Percentiles rank a stretch among this genome's conserved stretches.
These are phyloP conservation scores for Picochlorum costavermella DNA, from an alignment of 139 green algal genomes.

Conservation along the genomic window DNA sequence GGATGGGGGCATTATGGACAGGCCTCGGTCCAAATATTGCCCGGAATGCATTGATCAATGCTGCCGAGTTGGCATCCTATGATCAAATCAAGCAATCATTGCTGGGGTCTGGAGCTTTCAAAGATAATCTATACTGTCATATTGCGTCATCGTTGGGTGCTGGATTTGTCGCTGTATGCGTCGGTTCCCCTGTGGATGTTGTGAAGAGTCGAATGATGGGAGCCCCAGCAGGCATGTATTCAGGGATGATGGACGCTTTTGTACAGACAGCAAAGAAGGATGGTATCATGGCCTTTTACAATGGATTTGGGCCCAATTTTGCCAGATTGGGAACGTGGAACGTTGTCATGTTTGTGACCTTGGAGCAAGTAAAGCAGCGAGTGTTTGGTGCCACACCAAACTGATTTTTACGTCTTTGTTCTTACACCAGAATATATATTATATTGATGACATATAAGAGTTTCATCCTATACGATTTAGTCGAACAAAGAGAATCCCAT, in stretches of 20 bases:
- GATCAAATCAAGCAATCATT: constrained; percentile 83
- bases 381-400: constrained; percentile 5
- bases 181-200: constrained; percentile 96
- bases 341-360: constrained; percentile 93
- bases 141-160: constrained; percentile 74
- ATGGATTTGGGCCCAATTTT: constrained; percentile 89
- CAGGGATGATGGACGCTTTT: constrained; percentile 89
- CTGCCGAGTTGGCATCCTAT: constrained; percentile 91
- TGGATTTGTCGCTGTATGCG: constrained; percentile 87
- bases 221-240: constrained; percentile 20
- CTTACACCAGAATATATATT: too few species aligned
- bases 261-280: constrained; percentile 79
- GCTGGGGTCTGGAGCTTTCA: constrained; percentile 42
- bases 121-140: constrained; percentile 73
- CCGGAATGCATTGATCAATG: constrained; percentile 96
- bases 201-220: constrained; percentile 94
- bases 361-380: constrained; percentile 69
- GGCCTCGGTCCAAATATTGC: constrained; percentile 92
- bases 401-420: too few species aligned
- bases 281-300: constrained; percentile 91
- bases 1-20: constrained; percentile 83
- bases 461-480: constrained; percentile 25
- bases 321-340: constrained; percentile 69
- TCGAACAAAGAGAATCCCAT: constrained; percentile 86
- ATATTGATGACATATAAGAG: too few species aligned